Evolutionary conservation across 2,329 filamentous ascomycete genomes (phyloP).

Genomic region (Ascomycota sp.): DNA sequence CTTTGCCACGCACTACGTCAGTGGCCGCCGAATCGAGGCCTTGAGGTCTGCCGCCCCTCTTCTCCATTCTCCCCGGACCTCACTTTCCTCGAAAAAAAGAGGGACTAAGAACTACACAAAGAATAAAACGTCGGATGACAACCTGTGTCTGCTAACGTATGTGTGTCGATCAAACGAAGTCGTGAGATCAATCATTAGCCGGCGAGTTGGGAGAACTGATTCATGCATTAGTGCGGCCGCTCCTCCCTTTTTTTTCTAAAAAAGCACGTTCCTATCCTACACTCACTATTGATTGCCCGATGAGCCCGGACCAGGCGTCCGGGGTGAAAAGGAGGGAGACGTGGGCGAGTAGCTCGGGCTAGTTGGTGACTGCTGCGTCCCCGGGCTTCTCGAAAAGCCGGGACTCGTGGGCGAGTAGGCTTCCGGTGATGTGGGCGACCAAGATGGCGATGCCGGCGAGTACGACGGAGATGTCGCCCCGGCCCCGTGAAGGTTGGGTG

Average conservation of each 20-base stretch:
- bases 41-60: neutral
- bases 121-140: constrained; percentile 9
- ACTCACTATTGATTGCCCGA: constrained; percentile 22
- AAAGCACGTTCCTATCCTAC: neutral
- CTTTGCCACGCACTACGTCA: too few species aligned
- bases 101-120: constrained; percentile 2
- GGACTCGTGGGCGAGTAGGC: constrained; percentile 45
- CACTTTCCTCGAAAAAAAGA: constrained; percentile 1
- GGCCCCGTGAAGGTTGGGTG: constrained; percentile 27
- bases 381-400: constrained; percentile 32
- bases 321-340: constrained; percentile 23
- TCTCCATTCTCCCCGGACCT: neutral
- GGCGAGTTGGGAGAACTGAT: constrained; percentile 22
- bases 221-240: neutral
- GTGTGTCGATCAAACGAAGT: constrained; percentile 7
- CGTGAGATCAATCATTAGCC: constrained; percentile 17
- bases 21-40: too few species aligned
- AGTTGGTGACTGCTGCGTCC: constrained; percentile 37
- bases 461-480: constrained; percentile 38
- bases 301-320: constrained; percentile 21
- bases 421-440: constrained; percentile 54
- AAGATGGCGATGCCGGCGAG: constrained; percentile 52
- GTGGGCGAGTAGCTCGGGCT: constrained; percentile 57
- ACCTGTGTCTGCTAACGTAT: constrained; percentile 10
- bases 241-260: neutral